Evolutionary conservation across 2,329 filamentous ascomycete genomes (phyloP), one percentile per base, ranked within the genome.

Genomic region (Botrytis porri): DNA sequence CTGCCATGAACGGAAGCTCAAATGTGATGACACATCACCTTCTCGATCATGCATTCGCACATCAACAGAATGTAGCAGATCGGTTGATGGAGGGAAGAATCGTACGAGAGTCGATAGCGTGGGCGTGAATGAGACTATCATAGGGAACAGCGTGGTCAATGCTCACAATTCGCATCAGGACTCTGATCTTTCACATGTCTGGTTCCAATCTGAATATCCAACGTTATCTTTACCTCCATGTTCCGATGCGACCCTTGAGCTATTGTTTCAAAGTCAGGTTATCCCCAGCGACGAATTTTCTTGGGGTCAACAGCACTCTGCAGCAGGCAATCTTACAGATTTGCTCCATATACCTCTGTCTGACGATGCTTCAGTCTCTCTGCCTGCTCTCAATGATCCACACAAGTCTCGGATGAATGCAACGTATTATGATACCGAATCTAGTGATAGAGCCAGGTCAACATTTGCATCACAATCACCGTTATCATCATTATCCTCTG

Each of bases 1-100:
- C 7, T 85, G 84, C 43, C 84, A 84, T 64, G 79, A 81, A n/a
- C 84, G 82, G 73, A 85, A 85, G 77, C 84, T 82, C 3, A 84
- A 83, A 72, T 85, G 84, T 69, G 82, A 84, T 72, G 84, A 84
- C 1, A 81, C 81, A 10, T 72, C 76, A 1, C 80, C 79, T 37
- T 85, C 84, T 64, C 80, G 81, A 1, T 81, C 83, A 6, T 85
- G 84, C 57, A 75, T 76, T 6, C 84, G 83, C 74, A 80, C 82
- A 69, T 80, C 80, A 7, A 80, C 83, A 20, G 76, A 75, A 32
- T 85, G 84, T 73, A 82, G 69, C 22, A 59, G 69, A n/a, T 25
- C 37, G 18, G 39, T 25, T 70, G 41, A 62, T 29, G 18, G 20
- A 41, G 32, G 59, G 69, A 48, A 29, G 39, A 39, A 4, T 12